These are phyloP conservation scores for Naganishia sp. DNA, from an alignment of 1,284 basidiomycete genomes.

Conservation along the genomic window DNA sequence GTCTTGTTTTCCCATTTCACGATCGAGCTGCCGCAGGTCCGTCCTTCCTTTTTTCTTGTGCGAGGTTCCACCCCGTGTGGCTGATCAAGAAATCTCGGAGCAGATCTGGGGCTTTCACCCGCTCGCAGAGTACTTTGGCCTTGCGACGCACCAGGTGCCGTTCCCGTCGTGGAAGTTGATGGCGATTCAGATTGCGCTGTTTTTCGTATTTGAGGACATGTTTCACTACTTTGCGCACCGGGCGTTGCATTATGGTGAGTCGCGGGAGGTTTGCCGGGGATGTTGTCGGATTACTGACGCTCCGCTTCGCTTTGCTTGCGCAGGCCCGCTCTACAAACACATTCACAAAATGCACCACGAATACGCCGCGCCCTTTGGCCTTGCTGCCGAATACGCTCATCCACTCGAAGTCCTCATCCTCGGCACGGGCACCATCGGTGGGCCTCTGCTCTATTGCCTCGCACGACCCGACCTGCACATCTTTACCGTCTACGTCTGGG, in stretches of 20 bases:
- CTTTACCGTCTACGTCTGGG: constrained; percentile 91
- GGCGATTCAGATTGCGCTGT: constrained; percentile 78
- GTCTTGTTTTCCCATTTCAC: constrained; percentile 96
- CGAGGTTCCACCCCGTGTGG: no score
- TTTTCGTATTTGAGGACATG: constrained; percentile 95
- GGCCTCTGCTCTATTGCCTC: constrained; percentile 79
- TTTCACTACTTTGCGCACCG: constrained; percentile 83
- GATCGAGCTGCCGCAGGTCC: constrained; percentile 83
- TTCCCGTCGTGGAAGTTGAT: constrained; percentile 74
- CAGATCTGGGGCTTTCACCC: constrained; percentile 98
- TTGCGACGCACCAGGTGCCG: constrained; percentile 89
- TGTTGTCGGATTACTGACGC: no score
- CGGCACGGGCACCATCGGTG: constrained; percentile 76
- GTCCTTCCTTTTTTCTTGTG: constrained; percentile 37
- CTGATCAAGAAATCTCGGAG: neutral
- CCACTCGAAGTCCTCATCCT: constrained; percentile 92
- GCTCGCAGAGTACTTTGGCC: constrained; percentile 82
- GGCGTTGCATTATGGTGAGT: constrained; percentile 75
- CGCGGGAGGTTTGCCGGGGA: neutral
- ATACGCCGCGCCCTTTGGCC: constrained; percentile 93
- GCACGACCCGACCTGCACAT: constrained; percentile 63
- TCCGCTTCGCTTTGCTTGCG: no score
- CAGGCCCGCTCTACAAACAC: constrained; percentile 79
- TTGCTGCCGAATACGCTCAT: constrained; percentile 97
- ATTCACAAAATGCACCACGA: constrained; percentile 99